phyloP scores from a whole-genome alignment of 495 filamentous ascomycete genomes.

The Amniculicola lignicola region DNA sequence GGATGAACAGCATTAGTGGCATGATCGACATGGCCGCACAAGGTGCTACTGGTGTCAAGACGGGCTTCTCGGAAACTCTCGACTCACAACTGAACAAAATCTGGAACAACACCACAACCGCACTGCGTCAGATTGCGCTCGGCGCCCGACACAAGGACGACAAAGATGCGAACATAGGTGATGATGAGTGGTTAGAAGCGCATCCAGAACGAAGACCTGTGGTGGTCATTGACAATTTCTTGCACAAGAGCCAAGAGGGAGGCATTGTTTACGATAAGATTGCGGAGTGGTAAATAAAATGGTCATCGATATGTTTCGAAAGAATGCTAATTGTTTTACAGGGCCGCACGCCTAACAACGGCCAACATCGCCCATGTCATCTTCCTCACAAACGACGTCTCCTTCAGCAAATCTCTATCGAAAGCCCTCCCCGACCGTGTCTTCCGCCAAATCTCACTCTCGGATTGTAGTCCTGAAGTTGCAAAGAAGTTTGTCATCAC shows the following conservation, averaged over 20 bases:
- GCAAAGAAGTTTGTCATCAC: conserved; percentile 87
- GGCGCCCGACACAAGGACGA: conserved; percentile 64
- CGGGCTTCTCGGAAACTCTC: conserved; percentile 91
- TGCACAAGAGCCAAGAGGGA: conserved; percentile 71
- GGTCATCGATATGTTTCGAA: not conserved
- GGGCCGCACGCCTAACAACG: conserved; percentile 78
- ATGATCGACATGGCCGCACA: conserved; percentile 89
- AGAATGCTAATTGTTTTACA: conserved; percentile 1
- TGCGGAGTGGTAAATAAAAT: conserved; percentile 60
- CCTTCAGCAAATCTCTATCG: conserved; percentile 81
- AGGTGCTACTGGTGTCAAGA: conserved; percentile 88
- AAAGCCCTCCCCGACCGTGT: conserved; percentile 88
- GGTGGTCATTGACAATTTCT: conserved; percentile 91
- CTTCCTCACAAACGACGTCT: conserved; percentile 90
- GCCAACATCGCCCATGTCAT: conserved; percentile 94
- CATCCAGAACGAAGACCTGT: conserved; percentile 83
- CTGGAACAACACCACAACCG: conserved; percentile 76
- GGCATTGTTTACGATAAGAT: conserved; percentile 84
- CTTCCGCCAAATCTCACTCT: conserved; percentile 77
- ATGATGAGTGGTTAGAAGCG: conserved; percentile 87
- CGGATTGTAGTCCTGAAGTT: conserved; percentile 79
- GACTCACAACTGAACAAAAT: conserved; percentile 92
- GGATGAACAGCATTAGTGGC: conserved; percentile 92
- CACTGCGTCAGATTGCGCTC: conserved; percentile 74
- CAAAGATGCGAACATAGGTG: conserved; percentile 66